These are phyloP conservation scores for Cordyceps sp. DNA, from an alignment of 2,329 filamentous ascomycete species.

Conservation along the genomic window DNA sequence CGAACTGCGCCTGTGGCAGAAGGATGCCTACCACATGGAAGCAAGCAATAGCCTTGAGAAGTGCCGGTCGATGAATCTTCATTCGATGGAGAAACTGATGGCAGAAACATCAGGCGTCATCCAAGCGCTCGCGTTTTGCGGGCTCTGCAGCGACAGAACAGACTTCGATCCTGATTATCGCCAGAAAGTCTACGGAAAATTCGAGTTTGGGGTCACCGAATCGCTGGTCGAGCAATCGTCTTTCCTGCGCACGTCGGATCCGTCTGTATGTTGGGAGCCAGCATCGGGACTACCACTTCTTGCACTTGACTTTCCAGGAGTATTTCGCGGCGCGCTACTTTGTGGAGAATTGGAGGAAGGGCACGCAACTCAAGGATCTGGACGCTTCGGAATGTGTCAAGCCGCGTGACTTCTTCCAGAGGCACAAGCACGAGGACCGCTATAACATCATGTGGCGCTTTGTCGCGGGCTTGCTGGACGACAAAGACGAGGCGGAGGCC, in stretches of 20 bases:
- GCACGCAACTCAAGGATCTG: neutral
- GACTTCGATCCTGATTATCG: neutral
- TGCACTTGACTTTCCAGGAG: neutral
- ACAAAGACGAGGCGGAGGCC: too few species aligned
- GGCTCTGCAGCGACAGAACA: neutral
- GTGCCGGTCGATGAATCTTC: neutral
- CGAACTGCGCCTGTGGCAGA: neutral
- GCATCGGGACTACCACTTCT: neutral
- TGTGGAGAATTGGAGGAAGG: neutral
- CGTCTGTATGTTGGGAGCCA: neutral
- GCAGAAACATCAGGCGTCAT: too few species aligned
- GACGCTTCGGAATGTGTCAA: too few species aligned
- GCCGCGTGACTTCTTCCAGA: too few species aligned
- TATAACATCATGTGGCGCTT: too few species aligned
- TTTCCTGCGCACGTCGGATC: neutral
- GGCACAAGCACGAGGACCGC: too few species aligned
- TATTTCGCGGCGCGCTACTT: neutral
- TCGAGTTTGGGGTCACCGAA: too few species aligned
- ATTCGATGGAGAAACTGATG: too few species aligned
- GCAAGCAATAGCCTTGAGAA: neutral
- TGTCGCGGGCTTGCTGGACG: too few species aligned
- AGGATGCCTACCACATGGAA: neutral
- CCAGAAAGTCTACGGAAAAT: neutral
- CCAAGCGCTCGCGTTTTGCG: neutral
- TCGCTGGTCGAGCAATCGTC: too few species aligned